These are phyloP conservation scores for Cystofilobasidium macerans DNA, from an alignment of 768 basidiomycete species.

Conservation along the genomic window DNA sequence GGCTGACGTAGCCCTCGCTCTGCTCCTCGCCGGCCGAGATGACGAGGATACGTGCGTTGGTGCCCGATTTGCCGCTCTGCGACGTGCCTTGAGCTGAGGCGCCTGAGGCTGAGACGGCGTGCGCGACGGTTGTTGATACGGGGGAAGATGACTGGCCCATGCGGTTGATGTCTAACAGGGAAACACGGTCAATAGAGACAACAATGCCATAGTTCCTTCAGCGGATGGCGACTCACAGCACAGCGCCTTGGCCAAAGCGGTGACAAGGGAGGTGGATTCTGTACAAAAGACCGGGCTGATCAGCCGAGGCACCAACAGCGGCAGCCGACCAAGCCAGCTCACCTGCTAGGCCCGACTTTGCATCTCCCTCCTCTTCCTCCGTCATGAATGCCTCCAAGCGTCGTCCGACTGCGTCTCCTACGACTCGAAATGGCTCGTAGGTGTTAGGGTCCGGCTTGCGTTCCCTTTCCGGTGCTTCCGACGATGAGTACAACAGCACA, in stretches of 20 bases:
- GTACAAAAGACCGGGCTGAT: slow-evolving; percentile 52
- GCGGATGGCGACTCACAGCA: slow-evolving; percentile 63
- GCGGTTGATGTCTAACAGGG: slow-evolving; percentile 54
- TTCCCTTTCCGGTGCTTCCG: slow-evolving; percentile 2
- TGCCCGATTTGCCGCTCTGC: slow-evolving; percentile 8
- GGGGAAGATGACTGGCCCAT: slow-evolving; percentile 37
- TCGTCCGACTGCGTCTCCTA: slow-evolving; percentile 15
- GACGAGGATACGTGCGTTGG: slow-evolving; percentile 55
- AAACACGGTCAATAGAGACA: neutral
- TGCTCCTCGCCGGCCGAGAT: slow-evolving; percentile 72
- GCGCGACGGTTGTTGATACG: slow-evolving; percentile 28
- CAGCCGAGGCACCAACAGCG: slow-evolving; percentile 38
- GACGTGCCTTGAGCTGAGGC: slow-evolving; percentile 2
- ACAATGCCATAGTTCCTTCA: too few species aligned
- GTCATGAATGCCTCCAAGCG: slow-evolving; percentile 19
- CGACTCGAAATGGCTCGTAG: slow-evolving; percentile 24
- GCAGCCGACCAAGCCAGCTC: neutral
- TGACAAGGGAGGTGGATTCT: slow-evolving; percentile 23
- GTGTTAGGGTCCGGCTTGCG: slow-evolving; percentile 22
- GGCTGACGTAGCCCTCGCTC: slow-evolving; percentile 74
- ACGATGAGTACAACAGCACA: slow-evolving; percentile 11
- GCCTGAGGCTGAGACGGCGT: slow-evolving; percentile 9
- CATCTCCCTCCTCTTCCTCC: neutral
- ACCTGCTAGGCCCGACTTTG: neutral
- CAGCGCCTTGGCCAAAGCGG: slow-evolving; percentile 65